Conservation (phyloP, 2,329 filamentous ascomycete genomes). For the Lojkania enalia region DNA sequence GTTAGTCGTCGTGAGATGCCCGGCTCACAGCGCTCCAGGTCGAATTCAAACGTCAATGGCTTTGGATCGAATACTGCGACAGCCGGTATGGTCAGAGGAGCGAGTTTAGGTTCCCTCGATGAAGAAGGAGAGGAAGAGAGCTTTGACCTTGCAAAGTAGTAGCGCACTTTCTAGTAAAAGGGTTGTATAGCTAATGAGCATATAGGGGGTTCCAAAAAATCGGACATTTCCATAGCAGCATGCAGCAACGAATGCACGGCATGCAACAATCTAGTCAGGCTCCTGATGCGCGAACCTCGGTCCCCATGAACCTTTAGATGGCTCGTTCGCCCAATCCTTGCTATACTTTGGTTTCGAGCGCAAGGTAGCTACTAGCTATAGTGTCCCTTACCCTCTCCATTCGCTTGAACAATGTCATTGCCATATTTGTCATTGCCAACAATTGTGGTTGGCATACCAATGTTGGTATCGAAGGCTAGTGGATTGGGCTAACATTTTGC, state of each 20-base stretch:
- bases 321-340: no score
- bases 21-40: slow-evolving; percentile 30
- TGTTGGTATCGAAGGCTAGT: no score
- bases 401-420: no score
- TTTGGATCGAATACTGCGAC: slow-evolving; percentile 23
- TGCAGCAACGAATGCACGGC: slow-evolving; percentile 31
- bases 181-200: background rate
- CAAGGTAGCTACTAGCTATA: no score
- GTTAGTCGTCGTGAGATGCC: slow-evolving; percentile 36
- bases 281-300: slow-evolving; percentile 3
- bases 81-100: slow-evolving; percentile 41
- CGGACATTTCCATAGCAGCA: slow-evolving; percentile 49
- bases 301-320: slow-evolving; percentile 10
- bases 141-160: slow-evolving; percentile 56
- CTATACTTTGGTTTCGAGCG: no score
- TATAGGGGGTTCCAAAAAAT: slow-evolving; percentile 55
- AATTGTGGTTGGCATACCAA: no score
- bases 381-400: no score
- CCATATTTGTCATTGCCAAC: no score
- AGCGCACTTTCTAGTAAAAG: background rate
- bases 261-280: slow-evolving; percentile 6
- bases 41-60: slow-evolving; percentile 37
- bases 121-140: slow-evolving; percentile 51
- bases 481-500: no score
- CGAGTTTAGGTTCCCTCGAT: slow-evolving; percentile 40